phyloP scores from a whole-genome alignment of 2,329 filamentous ascomycete species.

The Gremmenia infestans region DNA sequence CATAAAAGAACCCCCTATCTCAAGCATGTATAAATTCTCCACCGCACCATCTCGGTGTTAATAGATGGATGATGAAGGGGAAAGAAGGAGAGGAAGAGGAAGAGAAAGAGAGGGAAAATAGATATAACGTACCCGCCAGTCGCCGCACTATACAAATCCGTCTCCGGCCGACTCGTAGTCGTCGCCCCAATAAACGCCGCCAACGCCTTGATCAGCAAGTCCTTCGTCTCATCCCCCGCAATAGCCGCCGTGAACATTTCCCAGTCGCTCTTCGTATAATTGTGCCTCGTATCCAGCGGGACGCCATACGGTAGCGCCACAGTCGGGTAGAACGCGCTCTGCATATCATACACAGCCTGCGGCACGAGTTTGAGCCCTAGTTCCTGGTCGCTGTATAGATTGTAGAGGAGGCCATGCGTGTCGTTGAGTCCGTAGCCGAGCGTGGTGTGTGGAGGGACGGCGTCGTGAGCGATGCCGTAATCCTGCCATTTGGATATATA shows the following conservation, averaged over 20 bases:
- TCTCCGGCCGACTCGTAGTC: slow-evolving; percentile 66
- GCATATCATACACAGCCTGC: slow-evolving; percentile 68
- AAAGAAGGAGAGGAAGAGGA: no score
- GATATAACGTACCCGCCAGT: no score
- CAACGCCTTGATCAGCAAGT: slow-evolving; percentile 60
- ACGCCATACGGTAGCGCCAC: slow-evolving; percentile 74
- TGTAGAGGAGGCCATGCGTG: slow-evolving; percentile 63
- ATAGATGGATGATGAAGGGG: no score
- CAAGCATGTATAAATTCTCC: no score
- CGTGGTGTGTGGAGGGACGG: slow-evolving; percentile 61
- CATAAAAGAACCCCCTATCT: background rate
- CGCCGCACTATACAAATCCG: slow-evolving; percentile 59
- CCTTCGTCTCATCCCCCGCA: slow-evolving; percentile 53
- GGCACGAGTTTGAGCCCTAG: slow-evolving; percentile 75
- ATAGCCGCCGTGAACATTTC: slow-evolving; percentile 80
- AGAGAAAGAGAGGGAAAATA: no score
- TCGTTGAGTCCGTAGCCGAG: slow-evolving; percentile 66
- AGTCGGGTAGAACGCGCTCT: slow-evolving; percentile 70
- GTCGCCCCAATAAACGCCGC: slow-evolving; percentile 62
- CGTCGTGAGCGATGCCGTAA: slow-evolving; percentile 63
- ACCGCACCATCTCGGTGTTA: no score
- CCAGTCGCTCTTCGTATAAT: slow-evolving; percentile 85
- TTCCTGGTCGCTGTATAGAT: slow-evolving; percentile 73
- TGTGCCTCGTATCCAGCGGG: slow-evolving; percentile 73
- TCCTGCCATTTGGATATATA: slow-evolving; percentile 72